Conservation (phyloP, 768 basidiomycete genomes). For the Lactifluus echinatus region DNA sequence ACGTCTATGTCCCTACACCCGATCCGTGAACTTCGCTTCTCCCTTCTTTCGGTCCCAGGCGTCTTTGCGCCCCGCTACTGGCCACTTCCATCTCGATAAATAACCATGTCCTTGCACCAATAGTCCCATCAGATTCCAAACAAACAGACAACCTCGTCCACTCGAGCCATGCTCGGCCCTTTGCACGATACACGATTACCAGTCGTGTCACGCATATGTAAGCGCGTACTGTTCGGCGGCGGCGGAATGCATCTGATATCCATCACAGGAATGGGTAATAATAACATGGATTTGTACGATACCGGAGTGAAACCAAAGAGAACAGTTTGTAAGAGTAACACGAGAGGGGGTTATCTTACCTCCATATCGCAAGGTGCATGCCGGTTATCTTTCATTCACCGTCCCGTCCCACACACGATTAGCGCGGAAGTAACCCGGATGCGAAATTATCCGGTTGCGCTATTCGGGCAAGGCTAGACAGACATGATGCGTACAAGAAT, state of each 20-base stretch:
- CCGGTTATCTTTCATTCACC: neutral
- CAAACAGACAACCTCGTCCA: neutral
- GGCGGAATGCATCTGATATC: neutral
- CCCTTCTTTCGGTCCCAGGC: neutral
- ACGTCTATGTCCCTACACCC: neutral
- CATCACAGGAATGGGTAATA: neutral
- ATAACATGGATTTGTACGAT: too few relatives aligned
- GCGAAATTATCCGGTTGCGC: slow-evolving; percentile 6
- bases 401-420: neutral
- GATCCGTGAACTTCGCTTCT: neutral
- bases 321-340: too few relatives aligned
- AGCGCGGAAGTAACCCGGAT: slow-evolving; percentile 3
- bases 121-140: neutral
- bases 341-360: too few relatives aligned
- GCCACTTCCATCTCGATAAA: neutral
- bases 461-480: slow-evolving; percentile 1
- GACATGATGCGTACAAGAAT: neutral
- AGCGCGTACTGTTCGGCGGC: slow-evolving; percentile 9
- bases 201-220: neutral
- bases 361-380: neutral
- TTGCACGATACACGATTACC: neutral
- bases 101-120: neutral
- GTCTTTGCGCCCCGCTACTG: neutral
- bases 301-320: too few relatives aligned
- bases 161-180: neutral